Evolutionary conservation across 352 stramenopile genomes (phyloP).

Genomic region (Pythium chondricola): DNA sequence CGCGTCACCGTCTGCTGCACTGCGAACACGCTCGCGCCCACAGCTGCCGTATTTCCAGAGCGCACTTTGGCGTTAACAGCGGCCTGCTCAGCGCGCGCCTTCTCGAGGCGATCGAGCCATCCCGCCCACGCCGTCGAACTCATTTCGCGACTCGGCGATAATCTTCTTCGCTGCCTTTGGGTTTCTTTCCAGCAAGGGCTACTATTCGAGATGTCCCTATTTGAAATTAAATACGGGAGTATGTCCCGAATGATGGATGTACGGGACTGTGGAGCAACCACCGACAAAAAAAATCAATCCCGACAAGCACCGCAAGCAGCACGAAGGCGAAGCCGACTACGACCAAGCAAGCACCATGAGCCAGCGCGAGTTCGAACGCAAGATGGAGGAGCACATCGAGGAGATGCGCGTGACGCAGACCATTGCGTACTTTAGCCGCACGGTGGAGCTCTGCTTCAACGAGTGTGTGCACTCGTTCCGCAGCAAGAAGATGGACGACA

Average conservation of each 20-base stretch:
- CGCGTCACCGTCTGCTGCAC: conserved; percentile 79
- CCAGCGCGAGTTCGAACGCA: conserved; percentile 83
- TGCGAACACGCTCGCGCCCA: conserved; percentile 79
- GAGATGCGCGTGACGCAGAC: conserved; percentile 88
- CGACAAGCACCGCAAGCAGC: not conserved
- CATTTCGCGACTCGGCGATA: conserved; percentile 25
- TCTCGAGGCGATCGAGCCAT: conserved; percentile 81
- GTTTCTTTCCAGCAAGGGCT: conserved; percentile 2
- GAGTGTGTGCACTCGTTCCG: conserved; percentile 89
- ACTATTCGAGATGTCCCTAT: conserved; percentile 7
- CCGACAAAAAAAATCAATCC: not conserved
- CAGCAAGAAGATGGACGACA: conserved; percentile 89
- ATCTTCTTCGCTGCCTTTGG: conserved; percentile 16
- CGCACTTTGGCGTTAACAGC: conserved; percentile 61
- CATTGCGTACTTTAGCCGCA: conserved; percentile 87
- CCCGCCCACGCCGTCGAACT: conserved; percentile 63
- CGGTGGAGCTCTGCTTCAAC: conserved; percentile 85
- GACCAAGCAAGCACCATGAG: conserved; percentile 30
- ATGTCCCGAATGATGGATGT: not conserved
- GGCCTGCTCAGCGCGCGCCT: conserved; percentile 59
- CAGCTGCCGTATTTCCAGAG: conserved; percentile 42
- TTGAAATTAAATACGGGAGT: not conserved
- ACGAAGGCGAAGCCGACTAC: conserved; percentile 1
- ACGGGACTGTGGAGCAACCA: conserved; percentile 10
- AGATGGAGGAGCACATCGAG: conserved; percentile 89